phyloP scores from a whole-genome alignment of 768 basidiomycete species.

The Termitomyces sp. region DNA sequence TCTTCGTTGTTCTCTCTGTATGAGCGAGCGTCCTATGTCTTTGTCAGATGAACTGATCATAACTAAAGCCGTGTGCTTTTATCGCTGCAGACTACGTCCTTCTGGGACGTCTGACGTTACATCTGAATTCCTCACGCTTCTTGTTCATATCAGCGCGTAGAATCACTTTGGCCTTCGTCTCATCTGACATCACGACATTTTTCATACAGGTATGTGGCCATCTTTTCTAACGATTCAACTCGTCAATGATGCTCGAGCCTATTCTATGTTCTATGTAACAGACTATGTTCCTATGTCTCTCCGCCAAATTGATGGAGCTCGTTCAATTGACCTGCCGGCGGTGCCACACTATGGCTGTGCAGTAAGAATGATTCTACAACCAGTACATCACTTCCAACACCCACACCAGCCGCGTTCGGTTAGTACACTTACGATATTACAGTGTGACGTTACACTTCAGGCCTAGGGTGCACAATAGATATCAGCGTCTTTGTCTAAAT shows the following conservation, averaged over 20 bases:
- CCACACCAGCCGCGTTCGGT: too few relatives aligned
- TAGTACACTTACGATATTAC: too few relatives aligned
- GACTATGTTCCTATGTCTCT: too few relatives aligned
- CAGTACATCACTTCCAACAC: too few relatives aligned
- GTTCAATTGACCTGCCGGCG: too few relatives aligned
- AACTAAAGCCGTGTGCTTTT: conserved; percentile 64
- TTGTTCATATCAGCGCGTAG: conserved; percentile 44
- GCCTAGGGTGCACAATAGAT: too few relatives aligned
- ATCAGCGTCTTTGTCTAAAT: too few relatives aligned
- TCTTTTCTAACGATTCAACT: neutral
- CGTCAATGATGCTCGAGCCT: too few relatives aligned
- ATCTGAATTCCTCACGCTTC: conserved; percentile 43
- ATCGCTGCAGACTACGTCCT: conserved; percentile 68
- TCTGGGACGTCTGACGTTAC: conserved; percentile 54
- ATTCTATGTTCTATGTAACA: too few relatives aligned
- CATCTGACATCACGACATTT: conserved; percentile 64
- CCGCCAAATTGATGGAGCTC: neutral
- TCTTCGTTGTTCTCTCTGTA: conserved; percentile 60
- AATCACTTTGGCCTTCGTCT: conserved; percentile 57
- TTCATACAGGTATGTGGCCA: conserved; percentile 47
- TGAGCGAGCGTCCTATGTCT: conserved; percentile 11
- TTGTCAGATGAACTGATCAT: neutral
- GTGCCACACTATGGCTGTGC: too few relatives aligned
- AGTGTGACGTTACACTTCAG: too few relatives aligned
- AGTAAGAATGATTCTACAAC: too few relatives aligned